Evolutionary conservation across 2,329 filamentous ascomycete species (phyloP).

Genomic region (Leptoxyphium fumago): DNA sequence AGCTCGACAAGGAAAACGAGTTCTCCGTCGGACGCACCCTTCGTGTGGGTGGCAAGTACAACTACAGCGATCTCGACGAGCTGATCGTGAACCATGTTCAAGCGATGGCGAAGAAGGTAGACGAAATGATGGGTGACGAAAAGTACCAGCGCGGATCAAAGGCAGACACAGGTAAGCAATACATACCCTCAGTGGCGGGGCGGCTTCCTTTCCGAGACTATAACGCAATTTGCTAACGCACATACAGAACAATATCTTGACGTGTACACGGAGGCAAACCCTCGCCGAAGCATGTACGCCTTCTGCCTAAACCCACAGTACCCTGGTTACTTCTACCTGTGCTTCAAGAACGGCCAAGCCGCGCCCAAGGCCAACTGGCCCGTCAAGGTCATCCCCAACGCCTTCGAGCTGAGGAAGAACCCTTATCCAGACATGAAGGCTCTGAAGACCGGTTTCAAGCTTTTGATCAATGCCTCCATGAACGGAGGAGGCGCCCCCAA

Average conservation of each 20-base stretch:
- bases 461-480: slow-evolving; percentile 59
- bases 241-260: slow-evolving; percentile 76
- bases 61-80: slow-evolving; percentile 91
- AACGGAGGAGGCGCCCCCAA: not conserved
- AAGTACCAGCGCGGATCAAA: slow-evolving; percentile 78
- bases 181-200: not conserved
- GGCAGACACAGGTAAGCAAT: slow-evolving; percentile 63
- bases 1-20: slow-evolving; percentile 93
- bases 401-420: slow-evolving; percentile 78
- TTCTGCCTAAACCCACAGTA: slow-evolving; percentile 91
- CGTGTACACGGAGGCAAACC: slow-evolving; percentile 92
- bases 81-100: slow-evolving; percentile 94
- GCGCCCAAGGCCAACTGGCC: slow-evolving; percentile 64
- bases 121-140: slow-evolving; percentile 87
- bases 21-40: slow-evolving; percentile 81
- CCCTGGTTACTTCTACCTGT: slow-evolving; percentile 87
- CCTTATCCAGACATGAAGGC: slow-evolving; percentile 90
- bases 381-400: slow-evolving; percentile 83
- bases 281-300: slow-evolving; percentile 80
- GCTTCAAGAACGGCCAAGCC: slow-evolving; percentile 79
- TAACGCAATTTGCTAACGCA: slow-evolving; percentile 1
- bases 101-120: slow-evolving; percentile 94
- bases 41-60: slow-evolving; percentile 75
- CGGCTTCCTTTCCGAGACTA: not conserved
- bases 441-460: slow-evolving; percentile 93